These are phyloP conservation scores for Chalciporus piperatus DNA, from an alignment of 768 basidiomycete genomes.

Conservation along the genomic window DNA sequence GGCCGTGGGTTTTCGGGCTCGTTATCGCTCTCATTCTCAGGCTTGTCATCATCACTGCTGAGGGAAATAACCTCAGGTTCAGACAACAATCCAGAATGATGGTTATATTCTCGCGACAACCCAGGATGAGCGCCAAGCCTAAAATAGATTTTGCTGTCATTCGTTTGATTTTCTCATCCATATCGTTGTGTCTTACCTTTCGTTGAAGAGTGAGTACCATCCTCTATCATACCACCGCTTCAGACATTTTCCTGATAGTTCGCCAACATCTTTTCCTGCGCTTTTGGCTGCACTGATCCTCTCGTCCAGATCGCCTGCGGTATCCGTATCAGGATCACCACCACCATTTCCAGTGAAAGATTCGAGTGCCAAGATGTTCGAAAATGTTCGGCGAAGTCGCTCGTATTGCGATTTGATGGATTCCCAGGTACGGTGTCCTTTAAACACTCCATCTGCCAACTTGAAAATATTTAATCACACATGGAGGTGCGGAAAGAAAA, in stretches of 20 bases:
- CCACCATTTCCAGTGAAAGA: conserved; percentile 1
- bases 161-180: background rate
- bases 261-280: background rate
- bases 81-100: background rate
- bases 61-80: background rate
- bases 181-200: background rate
- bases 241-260: background rate
- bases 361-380: too few relatives aligned
- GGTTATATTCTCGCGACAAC: background rate
- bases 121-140: conserved; percentile 1
- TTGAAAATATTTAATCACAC: too few relatives aligned
- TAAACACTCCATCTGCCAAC: too few relatives aligned
- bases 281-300: background rate
- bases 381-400: too few relatives aligned
- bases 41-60: background rate
- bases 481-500: too few relatives aligned
- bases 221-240: background rate
- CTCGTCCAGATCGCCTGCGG: background rate
- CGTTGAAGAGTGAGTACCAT: background rate
- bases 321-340: background rate
- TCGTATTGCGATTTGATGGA: too few relatives aligned
- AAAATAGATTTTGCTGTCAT: background rate
- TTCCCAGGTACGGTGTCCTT: too few relatives aligned
- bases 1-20: too few relatives aligned
- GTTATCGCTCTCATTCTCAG: too few relatives aligned